phyloP scores from a whole-genome alignment of 1,284 basidiomycete genomes.

The Thelephora terrestris region DNA sequence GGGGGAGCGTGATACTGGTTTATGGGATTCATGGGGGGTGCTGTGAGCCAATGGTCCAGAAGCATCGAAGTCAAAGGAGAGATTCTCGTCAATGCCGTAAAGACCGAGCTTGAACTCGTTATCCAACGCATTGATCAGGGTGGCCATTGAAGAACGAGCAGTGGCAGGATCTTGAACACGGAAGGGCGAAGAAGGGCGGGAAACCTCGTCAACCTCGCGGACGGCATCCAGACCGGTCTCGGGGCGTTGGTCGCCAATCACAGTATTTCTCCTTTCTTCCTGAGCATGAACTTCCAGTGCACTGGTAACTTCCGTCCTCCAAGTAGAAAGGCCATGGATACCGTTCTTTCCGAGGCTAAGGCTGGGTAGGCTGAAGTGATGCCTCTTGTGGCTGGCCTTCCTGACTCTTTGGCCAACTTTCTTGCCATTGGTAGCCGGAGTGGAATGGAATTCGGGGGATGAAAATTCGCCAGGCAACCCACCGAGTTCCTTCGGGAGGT shows the following conservation, averaged over 20 bases:
- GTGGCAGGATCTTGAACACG: constrained; percentile 18
- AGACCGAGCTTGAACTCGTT: constrained; percentile 25
- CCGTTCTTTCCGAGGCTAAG: constrained; percentile 55
- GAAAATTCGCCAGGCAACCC: constrained; percentile 41
- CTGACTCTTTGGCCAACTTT: constrained; percentile 21
- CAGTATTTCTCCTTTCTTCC: constrained; percentile 34
- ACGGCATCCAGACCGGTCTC: constrained; percentile 25
- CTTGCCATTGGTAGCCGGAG: constrained; percentile 29
- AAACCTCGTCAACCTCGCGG: constrained; percentile 28
- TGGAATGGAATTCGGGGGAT: constrained; percentile 48
- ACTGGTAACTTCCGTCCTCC: constrained; percentile 40
- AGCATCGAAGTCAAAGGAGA: constrained; percentile 40
- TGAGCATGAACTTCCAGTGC: constrained; percentile 35
- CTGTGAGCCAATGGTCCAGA: constrained; percentile 45
- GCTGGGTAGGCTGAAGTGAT: constrained; percentile 55
- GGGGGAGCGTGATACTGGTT: constrained; percentile 17
- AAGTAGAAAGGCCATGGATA: constrained; percentile 35
- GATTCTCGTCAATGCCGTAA: constrained; percentile 48
- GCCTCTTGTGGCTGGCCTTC: constrained; percentile 46
- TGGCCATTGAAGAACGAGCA: constrained; percentile 42
- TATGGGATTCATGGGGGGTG: constrained; percentile 45
- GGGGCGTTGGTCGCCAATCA: constrained; percentile 27
- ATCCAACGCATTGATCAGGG: constrained; percentile 29
- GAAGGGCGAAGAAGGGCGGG: constrained; percentile 13
- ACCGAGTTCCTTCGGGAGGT: constrained; percentile 20